These are phyloP conservation scores for Geranomyces variabilis DNA, from an alignment of 192 early-diverging fungal genomes.

Conservation along the genomic window DNA sequence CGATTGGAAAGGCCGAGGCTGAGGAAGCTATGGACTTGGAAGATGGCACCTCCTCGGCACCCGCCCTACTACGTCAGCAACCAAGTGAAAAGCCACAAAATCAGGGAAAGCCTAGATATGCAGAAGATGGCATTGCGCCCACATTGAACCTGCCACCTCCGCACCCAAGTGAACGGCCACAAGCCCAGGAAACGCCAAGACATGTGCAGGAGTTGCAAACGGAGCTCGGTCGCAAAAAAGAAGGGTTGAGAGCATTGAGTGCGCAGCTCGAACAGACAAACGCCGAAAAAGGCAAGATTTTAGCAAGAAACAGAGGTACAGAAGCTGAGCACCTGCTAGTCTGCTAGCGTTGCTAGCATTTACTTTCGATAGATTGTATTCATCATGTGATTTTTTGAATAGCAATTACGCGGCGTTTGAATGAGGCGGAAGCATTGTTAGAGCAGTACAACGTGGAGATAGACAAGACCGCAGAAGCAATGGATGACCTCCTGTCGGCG, in stretches of 20 bases:
- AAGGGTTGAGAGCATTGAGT: background rate
- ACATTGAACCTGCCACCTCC: too few species aligned
- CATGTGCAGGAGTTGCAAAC: conserved; percentile 7
- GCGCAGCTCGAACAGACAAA: conserved; percentile 11
- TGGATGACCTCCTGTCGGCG: conserved; percentile 1
- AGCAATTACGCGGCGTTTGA: conserved; percentile 11
- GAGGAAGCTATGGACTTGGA: too few species aligned
- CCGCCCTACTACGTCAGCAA: too few species aligned
- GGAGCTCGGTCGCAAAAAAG: background rate
- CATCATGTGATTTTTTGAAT: conserved; percentile 6
- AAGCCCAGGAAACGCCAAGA: too few species aligned
- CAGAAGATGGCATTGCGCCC: too few species aligned
- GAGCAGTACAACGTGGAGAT: conserved; percentile 25
- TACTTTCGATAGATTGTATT: background rate
- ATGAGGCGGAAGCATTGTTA: conserved; percentile 18
- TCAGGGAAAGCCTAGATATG: too few species aligned
- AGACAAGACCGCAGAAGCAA: conserved; percentile 3
- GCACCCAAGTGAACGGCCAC: too few species aligned
- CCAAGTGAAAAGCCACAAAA: too few species aligned
- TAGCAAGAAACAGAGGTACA: conserved; percentile 12
- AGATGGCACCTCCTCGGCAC: too few species aligned
- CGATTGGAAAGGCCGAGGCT: too few species aligned
- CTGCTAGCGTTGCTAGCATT: background rate
- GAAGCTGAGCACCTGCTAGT: too few species aligned
- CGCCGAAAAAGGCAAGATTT: conserved; percentile 14